Evolutionary conservation across 495 filamentous ascomycete genomes (phyloP).

Genomic region (Acidiella bohemica): DNA sequence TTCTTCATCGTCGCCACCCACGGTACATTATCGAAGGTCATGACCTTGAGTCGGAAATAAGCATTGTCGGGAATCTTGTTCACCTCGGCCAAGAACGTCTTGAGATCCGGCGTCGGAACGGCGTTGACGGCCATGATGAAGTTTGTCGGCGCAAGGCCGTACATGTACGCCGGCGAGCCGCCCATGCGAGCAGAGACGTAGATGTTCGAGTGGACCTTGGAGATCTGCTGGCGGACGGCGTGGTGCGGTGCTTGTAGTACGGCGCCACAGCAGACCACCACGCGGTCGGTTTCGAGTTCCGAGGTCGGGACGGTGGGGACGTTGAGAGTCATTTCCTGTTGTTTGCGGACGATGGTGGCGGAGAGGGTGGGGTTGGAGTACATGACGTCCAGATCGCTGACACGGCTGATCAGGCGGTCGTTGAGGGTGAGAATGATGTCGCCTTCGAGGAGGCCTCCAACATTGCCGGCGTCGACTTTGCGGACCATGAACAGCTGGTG

Average conservation of each 20-base stretch:
- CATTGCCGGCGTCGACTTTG: conserved; percentile 66
- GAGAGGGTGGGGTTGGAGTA: conserved; percentile 76
- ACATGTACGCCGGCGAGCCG: conserved; percentile 82
- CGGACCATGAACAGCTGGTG: conserved; percentile 98
- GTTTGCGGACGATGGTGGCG: conserved; percentile 74
- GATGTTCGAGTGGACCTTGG: conserved; percentile 89
- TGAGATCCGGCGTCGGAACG: conserved; percentile 63
- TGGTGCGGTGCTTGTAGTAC: conserved; percentile 88
- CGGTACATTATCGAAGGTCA: conserved; percentile 94
- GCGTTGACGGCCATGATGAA: conserved; percentile 96
- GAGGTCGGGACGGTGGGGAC: conserved; percentile 79
- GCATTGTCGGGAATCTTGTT: conserved; percentile 87
- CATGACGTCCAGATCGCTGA: conserved; percentile 91
- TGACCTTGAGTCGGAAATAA: conserved; percentile 86
- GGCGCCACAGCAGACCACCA: conserved; percentile 89
- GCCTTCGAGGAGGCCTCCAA: conserved; percentile 61
- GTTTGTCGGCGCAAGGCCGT: conserved; percentile 87
- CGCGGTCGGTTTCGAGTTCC: conserved; percentile 82
- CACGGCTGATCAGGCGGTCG: conserved; percentile 78
- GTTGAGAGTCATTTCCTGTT: conserved; percentile 60
- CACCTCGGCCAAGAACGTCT: conserved; percentile 63
- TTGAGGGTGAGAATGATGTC: conserved; percentile 90
- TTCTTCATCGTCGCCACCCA: conserved; percentile 99
- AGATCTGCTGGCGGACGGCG: conserved; percentile 93
- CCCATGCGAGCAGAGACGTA: conserved; percentile 69